Evolutionary conservation across 1,139 yeast genomes (phyloP), one percentile per base, ranked within the genome.

Genomic region (Maudiozyma humilis): DNA sequence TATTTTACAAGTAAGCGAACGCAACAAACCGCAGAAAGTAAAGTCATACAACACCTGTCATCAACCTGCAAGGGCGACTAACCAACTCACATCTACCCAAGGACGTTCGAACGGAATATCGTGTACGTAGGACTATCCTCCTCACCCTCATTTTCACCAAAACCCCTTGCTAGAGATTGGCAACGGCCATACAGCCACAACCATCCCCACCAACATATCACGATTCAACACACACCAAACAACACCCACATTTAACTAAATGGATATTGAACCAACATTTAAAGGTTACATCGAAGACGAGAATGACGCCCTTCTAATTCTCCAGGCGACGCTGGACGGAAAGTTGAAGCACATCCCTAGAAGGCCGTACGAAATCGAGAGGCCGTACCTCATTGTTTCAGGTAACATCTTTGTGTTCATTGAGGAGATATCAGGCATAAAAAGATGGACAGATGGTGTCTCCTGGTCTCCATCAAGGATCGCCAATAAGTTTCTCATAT

Each of bases 371-470:
- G 95, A 86, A 57, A 68, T 79, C 30, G 96, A 88, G 63, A 69
- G 95, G 42, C 63, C 72, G 1, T 66, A 68, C 8, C 67, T 86
- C 41, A 86, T 88, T 36, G 69, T 71, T 46, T 79, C 88, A 12
- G 96, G 96, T 0, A 78, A 81, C 54, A 81, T 87, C 0, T 88
- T 87, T 64, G 87, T 88, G 2, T 88, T 87, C 58, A 76, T 84
- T 42, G 96, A 88, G 62, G 87, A 83, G 51, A 71, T 75, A 17
- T 79, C 91, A 0, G 91, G 93, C 1, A 87, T 88, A 49, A 84
- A 84, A 61, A 70, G 96, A 44, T 88, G 96, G 96, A 88, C 96
- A 0, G 96, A 88, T 59, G 95, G 96, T 14, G 77, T 85, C 17
- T 73, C 89, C 12, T 88, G 96, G 96, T 79, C 89, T 1, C 96